phyloP scores from a whole-genome alignment of 1,139 yeast genomes.

The Kluyveromyces marxianus region DNA sequence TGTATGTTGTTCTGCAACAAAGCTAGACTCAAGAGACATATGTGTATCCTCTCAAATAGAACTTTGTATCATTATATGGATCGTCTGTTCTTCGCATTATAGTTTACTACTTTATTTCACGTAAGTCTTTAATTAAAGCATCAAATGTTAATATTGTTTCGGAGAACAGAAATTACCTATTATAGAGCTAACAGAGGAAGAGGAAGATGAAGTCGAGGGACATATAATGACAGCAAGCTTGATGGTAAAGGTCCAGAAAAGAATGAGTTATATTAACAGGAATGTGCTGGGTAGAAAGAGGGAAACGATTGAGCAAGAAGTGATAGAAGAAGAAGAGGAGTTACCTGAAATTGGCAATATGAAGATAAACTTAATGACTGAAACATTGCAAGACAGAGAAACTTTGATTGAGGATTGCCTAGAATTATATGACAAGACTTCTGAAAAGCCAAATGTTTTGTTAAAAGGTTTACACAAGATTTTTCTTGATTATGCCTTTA shows the following conservation, averaged over 20 bases:
- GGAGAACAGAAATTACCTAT: background rate
- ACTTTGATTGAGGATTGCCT: slow-evolving; percentile 37
- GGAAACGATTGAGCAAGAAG: slow-evolving; percentile 2
- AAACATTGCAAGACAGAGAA: slow-evolving; percentile 37
- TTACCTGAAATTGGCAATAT: slow-evolving; percentile 11
- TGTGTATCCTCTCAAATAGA: background rate
- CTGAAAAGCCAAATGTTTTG: slow-evolving; percentile 27
- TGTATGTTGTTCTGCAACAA: background rate
- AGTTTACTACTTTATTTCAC: no score
- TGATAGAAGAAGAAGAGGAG: slow-evolving; percentile 9
- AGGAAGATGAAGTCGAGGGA: background rate
- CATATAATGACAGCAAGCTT: background rate
- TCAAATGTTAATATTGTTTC: no score
- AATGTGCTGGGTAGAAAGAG: background rate
- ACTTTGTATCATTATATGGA: no score
- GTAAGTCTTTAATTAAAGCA: no score
- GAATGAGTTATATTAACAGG: background rate
- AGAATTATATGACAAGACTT: slow-evolving; percentile 27
- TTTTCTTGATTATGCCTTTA: slow-evolving; percentile 38
- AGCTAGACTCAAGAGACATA: background rate
- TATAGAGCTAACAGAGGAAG: slow-evolving; percentile 1
- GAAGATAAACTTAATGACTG: slow-evolving; percentile 30
- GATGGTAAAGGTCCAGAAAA: background rate
- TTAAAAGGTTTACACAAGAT: slow-evolving; percentile 32
- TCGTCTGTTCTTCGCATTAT: no score